Conservation (phyloP, 2,329 filamentous ascomycete genomes). For the Diaporthe citrichinensis region DNA sequence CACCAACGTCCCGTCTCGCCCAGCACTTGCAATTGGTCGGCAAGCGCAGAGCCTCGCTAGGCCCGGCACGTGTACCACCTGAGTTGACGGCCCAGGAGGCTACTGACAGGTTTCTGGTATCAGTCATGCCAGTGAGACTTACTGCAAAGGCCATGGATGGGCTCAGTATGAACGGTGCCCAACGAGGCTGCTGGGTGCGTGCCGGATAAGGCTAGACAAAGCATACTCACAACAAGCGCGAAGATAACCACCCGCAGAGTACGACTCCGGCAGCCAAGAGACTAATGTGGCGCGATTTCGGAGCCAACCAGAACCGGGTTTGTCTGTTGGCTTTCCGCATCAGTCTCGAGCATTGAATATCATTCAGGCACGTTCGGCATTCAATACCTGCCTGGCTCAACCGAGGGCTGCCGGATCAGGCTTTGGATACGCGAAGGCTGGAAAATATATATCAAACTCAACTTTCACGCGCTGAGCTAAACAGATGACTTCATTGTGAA, state of each 20-base stretch:
- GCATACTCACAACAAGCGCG: neutral
- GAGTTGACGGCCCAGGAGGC: neutral
- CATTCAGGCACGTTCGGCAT: neutral
- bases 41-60: neutral
- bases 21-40: neutral
- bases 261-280: slow-evolving; percentile 22
- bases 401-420: neutral
- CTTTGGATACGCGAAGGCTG: neutral
- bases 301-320: neutral
- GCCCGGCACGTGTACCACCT: neutral
- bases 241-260: neutral
- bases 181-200: neutral
- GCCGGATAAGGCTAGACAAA: neutral
- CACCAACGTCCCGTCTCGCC: neutral
- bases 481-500: neutral
- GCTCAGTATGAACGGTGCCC: neutral
- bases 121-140: neutral
- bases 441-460: neutral
- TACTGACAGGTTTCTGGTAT: neutral
- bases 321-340: slow-evolving; percentile 7
- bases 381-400: neutral
- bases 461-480: neutral
- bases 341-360: neutral
- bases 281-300: slow-evolving; percentile 12
- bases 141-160: neutral